Evolutionary conservation across 495 filamentous ascomycete genomes (phyloP), one percentile per base, ranked within the genome.

Genomic region (Penicillium cataractarum): DNA sequence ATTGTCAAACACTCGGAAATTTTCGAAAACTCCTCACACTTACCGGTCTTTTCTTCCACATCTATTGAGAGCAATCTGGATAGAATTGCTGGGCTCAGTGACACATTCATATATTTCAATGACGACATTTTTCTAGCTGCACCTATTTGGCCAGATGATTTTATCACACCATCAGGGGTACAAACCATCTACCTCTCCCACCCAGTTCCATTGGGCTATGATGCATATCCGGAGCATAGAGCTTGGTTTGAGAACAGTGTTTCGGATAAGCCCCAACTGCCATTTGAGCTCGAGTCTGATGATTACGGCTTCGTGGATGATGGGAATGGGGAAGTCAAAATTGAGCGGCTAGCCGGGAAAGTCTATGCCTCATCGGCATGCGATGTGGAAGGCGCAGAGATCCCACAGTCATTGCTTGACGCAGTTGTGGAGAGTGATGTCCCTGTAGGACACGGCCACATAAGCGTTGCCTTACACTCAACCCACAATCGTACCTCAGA

Each of bases 191-290:
- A 58, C 35, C 40, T 58, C 6, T 58, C 55, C n/a, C 55, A 58
- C 13, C 55, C 55, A 46, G 55, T 58, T 48, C 55, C 55, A 58
- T 29, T 58, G 27, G 55, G 55, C n/a, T 10, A 46, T 58, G 55
- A 58, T 58, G 55, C 55, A 58, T 58, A 58, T 58, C 55, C 55
- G 37, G 55, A 58, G 55, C 44, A 58, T 32, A 13, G 55, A 21
- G n/a, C 35, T 48, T 7, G 37, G 26, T 21, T 2, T 48, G 27
- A 48, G 2, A 17, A 26, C 21, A 22, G n/a, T 32, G 29, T 39
- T 46, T 24, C 55, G 12, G 42, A 48, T 26, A 58, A 19, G 12
- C n/a, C 55, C 55, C 17, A 58, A 58, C 1, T 32, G 22, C 8
- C 22, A 58, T 44, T 1, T 17, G 55, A 26, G 37, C 37, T n/a